Base-by-base conservation (phyloP, 177 flowering plant species). In the Vitis hybrid region DNA sequence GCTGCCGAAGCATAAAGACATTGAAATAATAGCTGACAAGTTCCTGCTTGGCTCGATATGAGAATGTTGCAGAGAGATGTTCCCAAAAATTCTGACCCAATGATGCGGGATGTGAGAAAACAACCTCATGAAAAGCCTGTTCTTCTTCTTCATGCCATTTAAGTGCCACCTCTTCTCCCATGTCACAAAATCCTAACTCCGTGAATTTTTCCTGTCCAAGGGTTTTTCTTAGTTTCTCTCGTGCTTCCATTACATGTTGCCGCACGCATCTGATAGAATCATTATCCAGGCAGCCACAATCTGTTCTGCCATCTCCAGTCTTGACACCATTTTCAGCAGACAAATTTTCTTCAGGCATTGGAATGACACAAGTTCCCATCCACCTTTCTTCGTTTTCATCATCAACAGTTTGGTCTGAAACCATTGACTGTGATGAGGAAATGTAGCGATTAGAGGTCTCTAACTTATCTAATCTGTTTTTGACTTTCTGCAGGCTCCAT, bases 21-120 rank as follows among this genome's bases (percentile, higher is more conserved):
- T 80, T 80, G 49, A 77, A 80, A 51, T 80, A 80, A 58, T 80
- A 76, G 58, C 80, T 77, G 19, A 80, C 83, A 17, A 80, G 48
- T 49, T 80, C 83, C 30, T 11, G 66, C 50, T 19, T 74, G 17
- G 69, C 71, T 21, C 76, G 75, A 8, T 60, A 49, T 6, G 83
- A 78, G 45, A 77, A 77, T 3, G 30, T 75, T 2, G n/a, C 67
- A 21, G 58, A 60, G n/a, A 80, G 68, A 11, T 57, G 60, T 52
- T 52, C 57, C 83, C 83, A 77, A 48, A 74, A 80, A 4, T 70
- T 77, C 51, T 26, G 74, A 39, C 77, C 78, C 51, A 14, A 30
- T 30, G 76, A 65, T 2, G 30, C 65, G 12, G 80, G 80, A 63
- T 77, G 77, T 5, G 58, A 61, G 63, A 49, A 71, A 12, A 80